phyloP scores from a whole-genome alignment of 1,139 yeast species.

The Yamadazyma triangularis region DNA sequence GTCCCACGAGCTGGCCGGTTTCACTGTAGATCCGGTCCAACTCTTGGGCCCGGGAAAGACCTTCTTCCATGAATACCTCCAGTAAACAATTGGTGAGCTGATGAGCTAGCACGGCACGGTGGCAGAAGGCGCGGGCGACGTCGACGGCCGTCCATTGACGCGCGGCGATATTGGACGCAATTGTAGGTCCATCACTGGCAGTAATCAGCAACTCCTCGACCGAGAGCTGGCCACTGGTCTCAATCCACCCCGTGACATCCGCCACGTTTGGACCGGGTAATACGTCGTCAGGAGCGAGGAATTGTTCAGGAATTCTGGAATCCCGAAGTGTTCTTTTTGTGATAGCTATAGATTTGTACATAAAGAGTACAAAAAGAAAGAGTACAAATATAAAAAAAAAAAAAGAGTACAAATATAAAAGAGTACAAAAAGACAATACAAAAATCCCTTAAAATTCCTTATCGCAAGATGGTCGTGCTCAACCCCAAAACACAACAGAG shows the following conservation, averaged over 20 bases:
- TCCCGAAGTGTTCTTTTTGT: constrained; percentile 32
- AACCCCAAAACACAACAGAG: too few species aligned
- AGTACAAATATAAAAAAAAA: too few species aligned
- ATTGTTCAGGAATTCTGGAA: constrained; percentile 29
- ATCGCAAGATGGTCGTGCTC: neutral
- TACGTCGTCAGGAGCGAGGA: constrained; percentile 32
- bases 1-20: constrained; percentile 25
- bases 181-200: constrained; percentile 26
- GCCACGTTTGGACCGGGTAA: constrained; percentile 21
- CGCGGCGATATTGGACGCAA: constrained; percentile 28
- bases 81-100: constrained; percentile 37
- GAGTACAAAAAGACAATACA: too few species aligned
- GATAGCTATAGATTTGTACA: constrained; percentile 26
- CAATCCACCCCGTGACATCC: constrained; percentile 36
- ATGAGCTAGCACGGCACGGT: constrained; percentile 43
- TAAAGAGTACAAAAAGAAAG: too few species aligned
- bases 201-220: constrained; percentile 33
- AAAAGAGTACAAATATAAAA: too few species aligned
- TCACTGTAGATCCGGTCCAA: constrained; percentile 23
- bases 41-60: constrained; percentile 22
- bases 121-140: constrained; percentile 24
- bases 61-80: constrained; percentile 34
- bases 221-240: constrained; percentile 19
- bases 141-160: constrained; percentile 22
- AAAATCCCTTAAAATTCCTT: neutral